A percentile compares a stretch with the other conserved stretches of the same genome.
Conservation (phyloP, 176 grass and related monocot genomes). For the Guadua angustifolia region DNA sequence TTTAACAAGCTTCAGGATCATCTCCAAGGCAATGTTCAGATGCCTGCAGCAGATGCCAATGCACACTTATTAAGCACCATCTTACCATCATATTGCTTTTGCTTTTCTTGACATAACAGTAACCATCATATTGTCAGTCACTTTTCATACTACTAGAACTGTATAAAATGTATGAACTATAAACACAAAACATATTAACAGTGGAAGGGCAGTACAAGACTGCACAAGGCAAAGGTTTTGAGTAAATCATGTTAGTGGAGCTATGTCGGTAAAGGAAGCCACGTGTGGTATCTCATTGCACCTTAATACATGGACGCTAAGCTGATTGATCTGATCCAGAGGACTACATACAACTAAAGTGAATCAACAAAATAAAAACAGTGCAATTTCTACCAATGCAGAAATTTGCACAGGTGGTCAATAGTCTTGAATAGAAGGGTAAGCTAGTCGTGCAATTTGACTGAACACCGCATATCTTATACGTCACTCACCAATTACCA, state of each 20-base stretch:
- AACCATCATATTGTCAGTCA: background rate
- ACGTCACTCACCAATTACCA: background rate
- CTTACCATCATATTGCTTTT: background rate
- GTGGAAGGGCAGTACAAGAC: background rate
- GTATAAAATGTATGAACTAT: conserved; percentile 24
- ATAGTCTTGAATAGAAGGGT: background rate
- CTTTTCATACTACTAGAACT: conserved; percentile 13
- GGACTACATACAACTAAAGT: background rate
- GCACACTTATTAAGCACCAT: background rate
- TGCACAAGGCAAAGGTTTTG: background rate
- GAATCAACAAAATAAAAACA: background rate
- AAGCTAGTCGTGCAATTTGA: background rate
- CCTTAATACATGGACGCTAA: background rate
- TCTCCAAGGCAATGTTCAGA: conserved; percentile 61
- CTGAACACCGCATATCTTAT: background rate
- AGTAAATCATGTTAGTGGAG: conserved; percentile 4
- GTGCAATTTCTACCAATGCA: background rate
- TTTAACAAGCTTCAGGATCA: conserved; percentile 56
- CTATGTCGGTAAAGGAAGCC: conserved; percentile 8
- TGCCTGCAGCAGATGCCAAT: conserved; percentile 49
- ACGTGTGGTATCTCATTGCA: background rate
- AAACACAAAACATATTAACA: background rate
- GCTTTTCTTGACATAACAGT: background rate
- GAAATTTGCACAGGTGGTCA: background rate
- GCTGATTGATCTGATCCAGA: background rate